phyloP scores from a whole-genome alignment of 768 basidiomycete genomes.

The Leccinum longicurvipes region DNA sequence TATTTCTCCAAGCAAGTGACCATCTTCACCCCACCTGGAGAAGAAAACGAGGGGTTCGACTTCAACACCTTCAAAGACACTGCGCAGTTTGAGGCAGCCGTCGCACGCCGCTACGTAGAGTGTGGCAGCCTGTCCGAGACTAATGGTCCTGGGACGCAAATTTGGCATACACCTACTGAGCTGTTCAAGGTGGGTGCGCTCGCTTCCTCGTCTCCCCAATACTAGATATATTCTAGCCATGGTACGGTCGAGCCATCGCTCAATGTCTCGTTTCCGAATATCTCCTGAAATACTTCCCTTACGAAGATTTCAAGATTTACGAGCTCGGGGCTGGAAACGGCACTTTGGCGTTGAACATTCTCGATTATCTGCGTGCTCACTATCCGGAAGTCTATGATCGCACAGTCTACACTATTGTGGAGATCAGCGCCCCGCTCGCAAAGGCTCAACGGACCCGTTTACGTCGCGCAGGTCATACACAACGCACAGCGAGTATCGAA shows the following conservation, averaged over 20 bases:
- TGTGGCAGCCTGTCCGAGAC: conserved; percentile 58
- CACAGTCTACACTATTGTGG: conserved; percentile 90
- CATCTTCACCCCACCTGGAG: conserved; percentile 67
- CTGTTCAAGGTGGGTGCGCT: conserved; percentile 75
- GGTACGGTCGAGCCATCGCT: conserved; percentile 89
- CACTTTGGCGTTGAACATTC: conserved; percentile 85
- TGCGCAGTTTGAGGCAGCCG: conserved; percentile 74
- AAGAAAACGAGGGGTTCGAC: conserved; percentile 51
- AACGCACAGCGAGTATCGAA: conserved; percentile 55
- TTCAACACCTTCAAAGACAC: conserved; percentile 66
- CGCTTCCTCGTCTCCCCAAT: background rate
- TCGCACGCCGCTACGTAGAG: conserved; percentile 71
- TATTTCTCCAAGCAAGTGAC: conserved; percentile 93
- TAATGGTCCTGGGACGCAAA: conserved; percentile 76
- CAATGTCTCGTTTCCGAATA: conserved; percentile 89
- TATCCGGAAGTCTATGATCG: conserved; percentile 93
- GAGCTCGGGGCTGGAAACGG: conserved; percentile 99
- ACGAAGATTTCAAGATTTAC: conserved; percentile 93
- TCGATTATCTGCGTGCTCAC: conserved; percentile 70
- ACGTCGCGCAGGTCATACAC: conserved; percentile 34
- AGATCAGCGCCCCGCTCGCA: conserved; percentile 83
- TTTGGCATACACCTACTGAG: conserved; percentile 99
- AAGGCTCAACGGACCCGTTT: conserved; percentile 67
- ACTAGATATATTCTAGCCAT: conserved; percentile 57
- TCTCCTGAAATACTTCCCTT: conserved; percentile 91